Evolutionary conservation across 441 rosid genomes (phyloP).

Genomic region (Mallotus repandus): DNA sequence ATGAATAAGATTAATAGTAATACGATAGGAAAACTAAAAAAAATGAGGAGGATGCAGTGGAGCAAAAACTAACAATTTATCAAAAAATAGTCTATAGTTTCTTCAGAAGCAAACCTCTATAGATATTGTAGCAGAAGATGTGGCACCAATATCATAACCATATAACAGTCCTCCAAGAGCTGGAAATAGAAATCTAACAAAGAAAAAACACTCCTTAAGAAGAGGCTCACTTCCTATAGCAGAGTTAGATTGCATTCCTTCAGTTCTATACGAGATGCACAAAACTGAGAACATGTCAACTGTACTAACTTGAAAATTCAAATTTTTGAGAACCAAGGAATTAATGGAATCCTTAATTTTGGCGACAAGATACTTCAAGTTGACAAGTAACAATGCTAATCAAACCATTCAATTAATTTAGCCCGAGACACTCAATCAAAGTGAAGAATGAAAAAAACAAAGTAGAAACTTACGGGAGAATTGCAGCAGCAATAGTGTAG

Average conservation of each 20-base stretch:
- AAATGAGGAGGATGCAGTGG: neutral
- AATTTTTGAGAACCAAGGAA: neutral
- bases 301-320: neutral
- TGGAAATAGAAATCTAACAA: constrained; percentile 88
- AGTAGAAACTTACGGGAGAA: constrained; percentile 64
- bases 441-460: neutral
- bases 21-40: neutral
- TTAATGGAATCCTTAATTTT: no score
- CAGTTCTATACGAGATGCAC: neutral
- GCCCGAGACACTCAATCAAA: neutral
- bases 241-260: neutral
- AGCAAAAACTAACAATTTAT: neutral
- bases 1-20: neutral
- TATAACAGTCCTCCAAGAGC: constrained; percentile 92
- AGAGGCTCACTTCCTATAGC: neutral
- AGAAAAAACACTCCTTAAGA: constrained; percentile 1
- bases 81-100: neutral
- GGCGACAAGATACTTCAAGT: neutral
- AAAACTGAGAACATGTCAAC: neutral
- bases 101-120: constrained; percentile 49
- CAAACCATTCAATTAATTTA: neutral
- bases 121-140: constrained; percentile 87
- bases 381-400: neutral
- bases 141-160: constrained; percentile 95
- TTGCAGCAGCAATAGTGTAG: constrained; percentile 61